Percentiles rank a stretch among this genome's conserved stretches.
Conservation (phyloP, 2,329 filamentous ascomycete species). For the Cladosporium sp. region DNA sequence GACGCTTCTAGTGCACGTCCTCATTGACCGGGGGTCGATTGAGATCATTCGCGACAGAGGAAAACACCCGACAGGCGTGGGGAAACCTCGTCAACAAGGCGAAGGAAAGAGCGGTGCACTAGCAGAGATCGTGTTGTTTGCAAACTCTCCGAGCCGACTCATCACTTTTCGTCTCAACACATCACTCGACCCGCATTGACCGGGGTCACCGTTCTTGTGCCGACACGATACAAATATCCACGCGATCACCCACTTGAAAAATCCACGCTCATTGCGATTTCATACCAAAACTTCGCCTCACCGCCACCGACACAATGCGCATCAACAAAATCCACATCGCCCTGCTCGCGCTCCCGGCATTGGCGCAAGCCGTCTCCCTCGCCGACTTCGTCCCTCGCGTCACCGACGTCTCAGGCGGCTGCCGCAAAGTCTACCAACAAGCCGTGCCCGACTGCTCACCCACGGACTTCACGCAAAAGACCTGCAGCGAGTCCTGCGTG, state of each 20-base stretch:
- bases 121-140: slow-evolving; percentile 1
- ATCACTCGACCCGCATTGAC: slow-evolving; percentile 2
- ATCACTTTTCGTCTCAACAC: neutral
- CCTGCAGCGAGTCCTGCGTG: slow-evolving; percentile 35
- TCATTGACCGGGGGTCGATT: neutral
- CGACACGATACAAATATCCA: neutral
- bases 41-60: neutral
- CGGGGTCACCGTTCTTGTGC: neutral
- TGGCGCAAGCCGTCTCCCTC: slow-evolving; percentile 35
- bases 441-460: slow-evolving; percentile 35
- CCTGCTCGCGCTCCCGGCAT: slow-evolving; percentile 22
- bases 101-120: slow-evolving; percentile 2
- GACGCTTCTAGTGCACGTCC: neutral
- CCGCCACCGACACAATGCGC: slow-evolving; percentile 11
- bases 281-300: neutral
- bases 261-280: neutral
- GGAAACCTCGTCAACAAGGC: neutral
- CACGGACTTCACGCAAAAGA: slow-evolving; percentile 32
- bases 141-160: neutral
- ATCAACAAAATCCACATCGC: slow-evolving; percentile 12
- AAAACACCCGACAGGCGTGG: neutral
- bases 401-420: slow-evolving; percentile 33
- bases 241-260: neutral
- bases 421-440: slow-evolving; percentile 36
- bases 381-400: slow-evolving; percentile 40